Conservation (phyloP, 176 grass and related monocot species). For the Eragrostis curvula region DNA sequence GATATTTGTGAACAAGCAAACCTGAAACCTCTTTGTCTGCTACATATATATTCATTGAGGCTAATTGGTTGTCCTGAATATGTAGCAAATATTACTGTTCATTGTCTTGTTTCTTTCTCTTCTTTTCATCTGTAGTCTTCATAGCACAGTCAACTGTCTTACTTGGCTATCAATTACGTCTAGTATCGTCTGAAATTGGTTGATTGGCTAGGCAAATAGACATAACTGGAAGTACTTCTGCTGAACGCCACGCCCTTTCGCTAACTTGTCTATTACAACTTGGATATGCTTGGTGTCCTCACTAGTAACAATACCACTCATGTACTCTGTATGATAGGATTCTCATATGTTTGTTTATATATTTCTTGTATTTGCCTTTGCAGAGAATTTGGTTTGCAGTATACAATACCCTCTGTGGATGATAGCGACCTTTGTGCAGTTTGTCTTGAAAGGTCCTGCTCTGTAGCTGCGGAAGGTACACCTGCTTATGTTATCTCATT, state of each 20-base stretch:
- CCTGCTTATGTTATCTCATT: conserved; percentile 35
- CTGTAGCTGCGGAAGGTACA: conserved; percentile 90
- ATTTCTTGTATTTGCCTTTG: conserved; percentile 35
- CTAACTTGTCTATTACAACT: conserved; percentile 10
- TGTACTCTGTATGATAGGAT: neutral
- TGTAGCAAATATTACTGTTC: conserved; percentile 12
- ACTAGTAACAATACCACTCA: neutral
- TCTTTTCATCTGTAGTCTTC: conserved; percentile 18
- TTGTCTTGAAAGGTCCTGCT: conserved; percentile 85
- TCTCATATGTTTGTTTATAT: conserved; percentile 9
- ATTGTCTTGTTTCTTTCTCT: neutral
- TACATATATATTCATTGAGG: conserved; percentile 12
- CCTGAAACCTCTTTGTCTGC: no score
- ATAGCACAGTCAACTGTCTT: neutral
- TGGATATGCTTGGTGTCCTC: neutral
- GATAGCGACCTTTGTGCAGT: conserved; percentile 85
- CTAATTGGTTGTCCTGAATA: neutral
- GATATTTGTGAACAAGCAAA: neutral
- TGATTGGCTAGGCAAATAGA: conserved; percentile 22
- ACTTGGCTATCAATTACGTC: neutral
- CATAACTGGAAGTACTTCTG: conserved; percentile 16
- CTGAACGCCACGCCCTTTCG: conserved; percentile 23
- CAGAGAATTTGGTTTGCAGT: conserved; percentile 86
- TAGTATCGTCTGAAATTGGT: conserved; percentile 9
- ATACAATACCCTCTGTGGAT: conserved; percentile 57